phyloP scores from a whole-genome alignment of 495 filamentous ascomycete genomes.

The Neohortaea acidophila region DNA sequence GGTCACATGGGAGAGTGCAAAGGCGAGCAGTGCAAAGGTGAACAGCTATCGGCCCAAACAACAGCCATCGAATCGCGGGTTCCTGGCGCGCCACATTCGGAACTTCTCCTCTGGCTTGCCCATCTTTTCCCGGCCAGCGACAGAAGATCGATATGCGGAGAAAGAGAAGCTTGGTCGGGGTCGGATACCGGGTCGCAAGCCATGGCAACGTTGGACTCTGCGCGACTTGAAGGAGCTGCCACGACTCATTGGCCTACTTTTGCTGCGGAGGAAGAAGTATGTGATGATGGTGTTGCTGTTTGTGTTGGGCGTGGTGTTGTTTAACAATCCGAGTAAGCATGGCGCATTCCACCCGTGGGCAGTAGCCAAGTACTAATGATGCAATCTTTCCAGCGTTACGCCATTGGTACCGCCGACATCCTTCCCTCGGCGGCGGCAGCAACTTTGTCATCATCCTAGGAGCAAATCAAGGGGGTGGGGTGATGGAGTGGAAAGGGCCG shows the following conservation, averaged over 20 bases:
- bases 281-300: slow-evolving; percentile 42
- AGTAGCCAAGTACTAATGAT: slow-evolving; percentile 8
- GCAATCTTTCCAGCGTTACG: slow-evolving; percentile 25
- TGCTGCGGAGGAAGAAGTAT: slow-evolving; percentile 43
- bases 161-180: slow-evolving; percentile 59
- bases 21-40: slow-evolving; percentile 60
- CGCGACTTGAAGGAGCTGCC: slow-evolving; percentile 21
- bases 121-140: slow-evolving; percentile 39
- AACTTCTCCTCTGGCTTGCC: slow-evolving; percentile 59
- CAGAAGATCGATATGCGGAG: slow-evolving; percentile 40
- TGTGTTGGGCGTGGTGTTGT: slow-evolving; percentile 48
- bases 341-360: not conserved
- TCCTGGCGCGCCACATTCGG: slow-evolving; percentile 66
- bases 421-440: slow-evolving; percentile 59
- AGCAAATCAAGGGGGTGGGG: slow-evolving; percentile 87
- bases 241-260: slow-evolving; percentile 26
- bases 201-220: too few relatives aligned
- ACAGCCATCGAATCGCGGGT: slow-evolving; percentile 60
- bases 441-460: slow-evolving; percentile 90
- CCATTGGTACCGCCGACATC: slow-evolving; percentile 38
- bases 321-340: not conserved
- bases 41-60: slow-evolving; percentile 73
- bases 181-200: slow-evolving; percentile 26
- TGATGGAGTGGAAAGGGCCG: slow-evolving; percentile 98
- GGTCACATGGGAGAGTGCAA: slow-evolving; percentile 66